These are phyloP conservation scores for Pichia sp. DNA, from an alignment of 1,139 yeast genomes.

Conservation along the genomic window DNA sequence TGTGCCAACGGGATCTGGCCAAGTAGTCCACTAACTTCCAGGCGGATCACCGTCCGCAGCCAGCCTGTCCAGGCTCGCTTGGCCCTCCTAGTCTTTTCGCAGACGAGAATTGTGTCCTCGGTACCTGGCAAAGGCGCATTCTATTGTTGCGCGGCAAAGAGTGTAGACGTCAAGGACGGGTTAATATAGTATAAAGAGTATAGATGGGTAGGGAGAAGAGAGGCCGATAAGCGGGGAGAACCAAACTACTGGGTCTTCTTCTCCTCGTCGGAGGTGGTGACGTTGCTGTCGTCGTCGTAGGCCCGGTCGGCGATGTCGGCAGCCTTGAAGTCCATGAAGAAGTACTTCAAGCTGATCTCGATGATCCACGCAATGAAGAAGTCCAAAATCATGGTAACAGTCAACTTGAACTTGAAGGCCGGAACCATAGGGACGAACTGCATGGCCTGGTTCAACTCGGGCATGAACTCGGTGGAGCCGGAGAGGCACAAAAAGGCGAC, in stretches of 20 bases:
- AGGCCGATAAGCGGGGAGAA: not conserved
- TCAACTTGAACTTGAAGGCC: slow-evolving; percentile 73
- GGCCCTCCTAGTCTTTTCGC: not conserved
- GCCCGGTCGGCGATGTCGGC: slow-evolving; percentile 71
- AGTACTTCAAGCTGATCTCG: slow-evolving; percentile 72
- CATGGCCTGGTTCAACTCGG: slow-evolving; percentile 89
- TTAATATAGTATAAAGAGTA: not conserved
- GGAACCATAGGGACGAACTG: slow-evolving; percentile 82
- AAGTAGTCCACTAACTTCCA: not conserved
- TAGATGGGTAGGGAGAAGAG: not conserved
- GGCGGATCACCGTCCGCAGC: not conserved
- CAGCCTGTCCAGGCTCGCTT: not conserved
- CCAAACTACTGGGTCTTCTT: slow-evolving; percentile 14
- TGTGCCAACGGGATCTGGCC: too few species aligned
- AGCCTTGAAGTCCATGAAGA: slow-evolving; percentile 87
- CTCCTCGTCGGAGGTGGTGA: slow-evolving; percentile 11
- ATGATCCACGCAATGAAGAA: slow-evolving; percentile 74
- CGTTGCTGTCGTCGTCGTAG: slow-evolving; percentile 34
- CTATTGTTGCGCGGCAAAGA: not conserved
- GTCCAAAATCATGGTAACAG: slow-evolving; percentile 69
- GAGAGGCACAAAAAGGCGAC: slow-evolving; percentile 85
- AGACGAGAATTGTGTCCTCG: not conserved
- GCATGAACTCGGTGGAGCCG: slow-evolving; percentile 91
- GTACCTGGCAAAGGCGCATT: not conserved
- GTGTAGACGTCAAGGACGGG: too few species aligned